phyloP scores from a whole-genome alignment of 83 land plant species.

The Thuja plicata region DNA sequence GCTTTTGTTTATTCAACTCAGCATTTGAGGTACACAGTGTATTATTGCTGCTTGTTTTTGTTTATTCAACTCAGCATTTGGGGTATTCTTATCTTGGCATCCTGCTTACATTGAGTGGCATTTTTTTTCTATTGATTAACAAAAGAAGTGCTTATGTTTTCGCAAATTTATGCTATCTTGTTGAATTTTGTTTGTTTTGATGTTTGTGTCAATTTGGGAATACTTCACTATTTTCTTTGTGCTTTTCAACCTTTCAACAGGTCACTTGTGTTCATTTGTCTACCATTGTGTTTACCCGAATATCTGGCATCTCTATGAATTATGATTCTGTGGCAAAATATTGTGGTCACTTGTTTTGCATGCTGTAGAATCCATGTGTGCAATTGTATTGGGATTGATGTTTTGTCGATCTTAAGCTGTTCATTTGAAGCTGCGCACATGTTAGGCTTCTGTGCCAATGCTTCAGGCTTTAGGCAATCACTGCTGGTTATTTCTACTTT shows the following conservation, averaged over 20 bases:
- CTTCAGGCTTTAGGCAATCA: neutral
- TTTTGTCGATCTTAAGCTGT: neutral
- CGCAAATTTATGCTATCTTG: neutral
- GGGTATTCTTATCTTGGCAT: neutral
- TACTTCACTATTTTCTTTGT: no score
- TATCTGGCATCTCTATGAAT: neutral
- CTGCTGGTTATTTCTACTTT: neutral
- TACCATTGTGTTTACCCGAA: neutral
- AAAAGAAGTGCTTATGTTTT: neutral
- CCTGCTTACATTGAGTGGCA: neutral
- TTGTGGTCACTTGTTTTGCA: neutral
- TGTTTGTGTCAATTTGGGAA: neutral
- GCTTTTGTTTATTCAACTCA: neutral
- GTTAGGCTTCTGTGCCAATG: neutral
- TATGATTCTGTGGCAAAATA: neutral
- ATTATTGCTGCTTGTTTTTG: neutral
- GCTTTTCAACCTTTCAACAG: neutral
- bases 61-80: neutral
- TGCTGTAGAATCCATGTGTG: neutral
- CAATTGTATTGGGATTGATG: neutral
- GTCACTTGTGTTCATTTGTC: neutral
- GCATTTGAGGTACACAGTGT: neutral
- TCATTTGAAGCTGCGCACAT: neutral
- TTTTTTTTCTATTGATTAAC: neutral
- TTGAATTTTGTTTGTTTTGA: neutral